Conservation (phyloP, 108 stramenopile genomes). For the Discostella pseudostelligera region DNA sequence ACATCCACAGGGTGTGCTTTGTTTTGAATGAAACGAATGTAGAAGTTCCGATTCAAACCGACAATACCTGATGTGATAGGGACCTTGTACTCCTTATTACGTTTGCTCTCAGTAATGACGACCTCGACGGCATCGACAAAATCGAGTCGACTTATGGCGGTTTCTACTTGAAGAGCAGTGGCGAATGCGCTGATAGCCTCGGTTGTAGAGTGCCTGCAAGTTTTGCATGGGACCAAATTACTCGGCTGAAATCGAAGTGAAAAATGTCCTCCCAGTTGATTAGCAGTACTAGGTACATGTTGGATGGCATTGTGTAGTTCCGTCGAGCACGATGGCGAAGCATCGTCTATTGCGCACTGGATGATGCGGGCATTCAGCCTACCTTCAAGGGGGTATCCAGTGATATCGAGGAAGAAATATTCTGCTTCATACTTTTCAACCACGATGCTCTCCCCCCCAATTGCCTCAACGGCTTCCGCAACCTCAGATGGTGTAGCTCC, state of each 20-base stretch:
- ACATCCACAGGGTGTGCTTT: constrained; percentile 12
- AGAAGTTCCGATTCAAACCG: constrained; percentile 35
- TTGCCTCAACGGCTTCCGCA: not conserved
- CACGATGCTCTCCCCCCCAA: constrained; percentile 12
- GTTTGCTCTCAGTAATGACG: constrained; percentile 34
- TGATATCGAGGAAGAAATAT: constrained; percentile 25
- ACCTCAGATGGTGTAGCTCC: not conserved
- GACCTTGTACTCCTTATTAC: constrained; percentile 39
- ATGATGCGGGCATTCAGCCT: constrained; percentile 1
- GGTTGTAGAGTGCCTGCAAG: constrained; percentile 15
- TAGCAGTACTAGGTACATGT: constrained; percentile 16
- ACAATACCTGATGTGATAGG: constrained; percentile 37
- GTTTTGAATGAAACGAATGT: constrained; percentile 35
- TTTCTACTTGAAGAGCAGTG: constrained; percentile 40
- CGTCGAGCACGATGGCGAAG: constrained; percentile 11
- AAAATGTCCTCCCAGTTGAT: constrained; percentile 33
- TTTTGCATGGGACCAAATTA: constrained; percentile 17
- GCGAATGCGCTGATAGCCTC: constrained; percentile 29
- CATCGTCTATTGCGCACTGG: constrained; percentile 1
- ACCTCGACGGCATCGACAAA: constrained; percentile 35
- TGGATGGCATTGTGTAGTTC: constrained; percentile 5
- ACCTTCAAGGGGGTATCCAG: constrained; percentile 15
- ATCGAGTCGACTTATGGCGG: constrained; percentile 24
- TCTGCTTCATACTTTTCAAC: constrained; percentile 12
- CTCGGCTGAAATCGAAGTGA: constrained; percentile 26